phyloP scores from a whole-genome alignment of 305 asterid species.

The Fraxinus paxiana region DNA sequence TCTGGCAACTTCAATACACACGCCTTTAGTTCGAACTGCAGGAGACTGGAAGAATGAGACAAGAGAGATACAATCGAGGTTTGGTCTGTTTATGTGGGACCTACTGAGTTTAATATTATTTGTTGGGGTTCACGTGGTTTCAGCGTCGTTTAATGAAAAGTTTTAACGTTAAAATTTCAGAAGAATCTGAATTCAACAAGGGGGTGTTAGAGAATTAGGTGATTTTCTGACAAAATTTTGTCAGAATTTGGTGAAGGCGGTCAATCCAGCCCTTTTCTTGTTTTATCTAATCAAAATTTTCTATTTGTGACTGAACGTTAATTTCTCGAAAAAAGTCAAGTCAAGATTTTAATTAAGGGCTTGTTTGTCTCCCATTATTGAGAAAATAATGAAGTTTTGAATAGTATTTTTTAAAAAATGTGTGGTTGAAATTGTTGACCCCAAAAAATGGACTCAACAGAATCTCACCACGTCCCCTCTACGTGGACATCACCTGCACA shows the following conservation, averaged over 20 bases:
- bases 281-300: background rate
- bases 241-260: background rate
- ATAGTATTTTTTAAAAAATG: too few species aligned
- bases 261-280: background rate
- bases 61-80: background rate
- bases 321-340: background rate
- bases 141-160: background rate
- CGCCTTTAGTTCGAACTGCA: slow-evolving; percentile 23
- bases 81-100: background rate
- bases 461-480: too few species aligned
- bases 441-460: too few species aligned
- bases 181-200: background rate
- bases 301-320: background rate
- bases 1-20: background rate
- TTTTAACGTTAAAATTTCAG: background rate
- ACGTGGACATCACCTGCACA: too few species aligned
- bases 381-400: too few species aligned
- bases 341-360: background rate
- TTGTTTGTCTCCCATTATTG: too few species aligned
- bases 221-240: background rate
- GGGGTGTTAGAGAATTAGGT: background rate
- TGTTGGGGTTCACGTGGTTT: slow-evolving; percentile 6
- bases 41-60: slow-evolving; percentile 8
- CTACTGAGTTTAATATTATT: background rate
- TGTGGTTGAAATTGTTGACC: too few species aligned